These are phyloP conservation scores for Lactuca sativa DNA, from an alignment of 129 eudicot genomes.

Conservation along the genomic window DNA sequence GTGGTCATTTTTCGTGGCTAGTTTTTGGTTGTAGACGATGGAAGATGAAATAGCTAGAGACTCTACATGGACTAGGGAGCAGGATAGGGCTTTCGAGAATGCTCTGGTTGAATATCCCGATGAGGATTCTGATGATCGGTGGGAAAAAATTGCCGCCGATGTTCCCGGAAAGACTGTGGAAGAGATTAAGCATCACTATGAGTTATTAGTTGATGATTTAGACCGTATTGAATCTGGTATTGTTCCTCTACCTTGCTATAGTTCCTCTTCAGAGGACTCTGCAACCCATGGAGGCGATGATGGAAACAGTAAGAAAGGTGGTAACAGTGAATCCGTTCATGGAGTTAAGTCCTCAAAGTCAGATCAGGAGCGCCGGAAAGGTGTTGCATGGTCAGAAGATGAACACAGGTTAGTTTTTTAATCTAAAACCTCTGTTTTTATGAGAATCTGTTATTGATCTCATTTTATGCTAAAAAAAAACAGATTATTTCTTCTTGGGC, in stretches of 20 bases:
- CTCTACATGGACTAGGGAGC: conserved; percentile 72
- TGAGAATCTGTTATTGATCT: background rate
- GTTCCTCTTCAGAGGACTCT: conserved; percentile 41
- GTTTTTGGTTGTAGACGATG: conserved; percentile 27
- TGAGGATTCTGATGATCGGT: conserved; percentile 54
- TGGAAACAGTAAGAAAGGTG: conserved; percentile 52
- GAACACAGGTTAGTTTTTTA: conserved; percentile 57
- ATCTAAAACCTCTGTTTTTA: background rate
- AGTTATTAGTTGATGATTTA: conserved; percentile 69
- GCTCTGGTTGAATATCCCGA: conserved; percentile 69
- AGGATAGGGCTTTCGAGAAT: conserved; percentile 80
- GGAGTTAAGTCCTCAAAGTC: conserved; percentile 66
- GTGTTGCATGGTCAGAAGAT: conserved; percentile 84
- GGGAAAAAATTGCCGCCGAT: conserved; percentile 71
- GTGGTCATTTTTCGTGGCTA: too few species aligned
- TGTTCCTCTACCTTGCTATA: conserved; percentile 71
- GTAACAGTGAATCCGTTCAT: conserved; percentile 47
- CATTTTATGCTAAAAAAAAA: background rate
- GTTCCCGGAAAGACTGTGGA: conserved; percentile 72
- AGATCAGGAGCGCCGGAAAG: conserved; percentile 66
- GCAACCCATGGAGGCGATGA: conserved; percentile 41
- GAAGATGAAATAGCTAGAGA: conserved; percentile 42
- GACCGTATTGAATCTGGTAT: conserved; percentile 71
- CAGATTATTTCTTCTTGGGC: conserved; percentile 61
- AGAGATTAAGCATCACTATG: conserved; percentile 75